Base-by-base conservation (phyloP, 2,329 filamentous ascomycete genomes). In the Aspergillus pseudonomiae region DNA sequence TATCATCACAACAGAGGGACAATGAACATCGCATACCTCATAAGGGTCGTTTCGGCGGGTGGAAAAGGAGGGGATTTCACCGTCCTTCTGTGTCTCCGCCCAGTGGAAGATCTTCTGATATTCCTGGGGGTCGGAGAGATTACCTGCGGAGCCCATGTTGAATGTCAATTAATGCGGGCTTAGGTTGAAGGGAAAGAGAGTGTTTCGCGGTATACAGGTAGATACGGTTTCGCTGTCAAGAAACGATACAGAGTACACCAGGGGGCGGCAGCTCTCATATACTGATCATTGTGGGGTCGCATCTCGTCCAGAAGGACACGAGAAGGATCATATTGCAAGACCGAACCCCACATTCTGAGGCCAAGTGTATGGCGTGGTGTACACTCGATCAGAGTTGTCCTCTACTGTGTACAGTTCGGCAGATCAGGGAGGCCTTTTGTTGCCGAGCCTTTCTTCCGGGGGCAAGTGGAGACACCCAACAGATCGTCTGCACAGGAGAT, bases 21-120 rank as follows among this genome's bases (percentile, higher is more conserved):
- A 9, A 50, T 10, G 6, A 24, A 14, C 32, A 50, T 55, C 64
- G 70, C 69, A 68, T 74, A 82, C 81, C 73, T 83, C 74, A 71
- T 86, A 85, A 41, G 83, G 83, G 70, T 85, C 83, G 66, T 85
- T 87, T 74, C 75, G 84, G 73, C 80, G 81, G 64, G 78, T 81
- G 4, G 76, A 79, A 67, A 87, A 88, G 0, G 84, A 86, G 12
- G 84, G 85, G 30, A 87, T 81, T 0, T 78, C 70, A 0, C 82
- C 85, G 70, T 87, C 80, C 69, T 86, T 81, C 67, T 88, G 85
- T n/a, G 85, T 87, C 70, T 86, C 84, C 0, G 85, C 85, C 85
- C 86, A 88, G 70, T 84, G 83, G 64, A 84, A 84, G 68, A 84
- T 82, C 57, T 82, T 81, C 60, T 84, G 81, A 66, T 84, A 84